These are phyloP conservation scores for Nicotiana tomentosiformis DNA, from an alignment of 257 asterid species.

Conservation along the genomic window DNA sequence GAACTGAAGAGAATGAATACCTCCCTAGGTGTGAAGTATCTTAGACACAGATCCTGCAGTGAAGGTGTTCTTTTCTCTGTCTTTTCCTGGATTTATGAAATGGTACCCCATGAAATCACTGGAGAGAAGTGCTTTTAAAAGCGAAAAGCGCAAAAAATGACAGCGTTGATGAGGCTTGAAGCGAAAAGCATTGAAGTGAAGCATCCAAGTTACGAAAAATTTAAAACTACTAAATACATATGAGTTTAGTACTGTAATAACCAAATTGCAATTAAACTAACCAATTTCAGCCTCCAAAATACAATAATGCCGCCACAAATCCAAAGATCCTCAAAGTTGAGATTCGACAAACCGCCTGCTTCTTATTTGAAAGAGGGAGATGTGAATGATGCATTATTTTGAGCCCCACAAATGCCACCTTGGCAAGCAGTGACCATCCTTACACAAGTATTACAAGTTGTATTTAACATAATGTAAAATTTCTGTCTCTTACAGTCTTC, in stretches of 20 bases:
- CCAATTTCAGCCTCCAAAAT: not conserved
- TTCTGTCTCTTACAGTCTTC: not conserved
- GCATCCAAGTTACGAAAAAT: not conserved
- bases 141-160: not conserved
- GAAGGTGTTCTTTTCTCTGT: slow-evolving; percentile 30
- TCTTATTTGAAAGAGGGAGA: not conserved
- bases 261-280: not conserved
- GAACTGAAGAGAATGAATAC: slow-evolving; percentile 32
- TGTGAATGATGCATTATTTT: not conserved
- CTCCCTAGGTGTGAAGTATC: slow-evolving; percentile 97
- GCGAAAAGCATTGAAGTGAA: not conserved
- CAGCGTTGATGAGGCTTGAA: not conserved
- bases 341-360: not conserved
- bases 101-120: not conserved
- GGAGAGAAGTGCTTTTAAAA: not conserved
- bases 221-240: not conserved
- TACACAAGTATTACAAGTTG: not conserved
- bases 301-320: not conserved
- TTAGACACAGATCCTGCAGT: slow-evolving; percentile 50
- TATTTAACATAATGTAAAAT: not conserved
- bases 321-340: not conserved
- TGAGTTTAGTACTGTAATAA: not conserved
- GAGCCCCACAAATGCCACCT: not conserved
- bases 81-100: slow-evolving; percentile 43
- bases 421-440: not conserved